phyloP scores from a whole-genome alignment of 2,329 filamentous ascomycete genomes.

The Pyricularia sp. region DNA sequence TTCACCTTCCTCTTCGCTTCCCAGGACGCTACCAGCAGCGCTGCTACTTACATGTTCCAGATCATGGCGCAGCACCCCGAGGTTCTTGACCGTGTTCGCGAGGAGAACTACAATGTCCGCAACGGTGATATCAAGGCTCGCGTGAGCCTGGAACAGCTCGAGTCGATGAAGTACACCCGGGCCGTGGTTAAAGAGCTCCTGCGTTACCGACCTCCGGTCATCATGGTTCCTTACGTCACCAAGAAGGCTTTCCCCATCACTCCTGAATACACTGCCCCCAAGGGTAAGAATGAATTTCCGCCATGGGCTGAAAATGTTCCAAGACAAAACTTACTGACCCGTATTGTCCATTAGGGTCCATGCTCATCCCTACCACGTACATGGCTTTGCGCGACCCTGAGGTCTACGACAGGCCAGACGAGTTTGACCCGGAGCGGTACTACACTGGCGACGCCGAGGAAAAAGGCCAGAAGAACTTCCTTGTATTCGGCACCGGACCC shows the following conservation, averaged over 20 bases:
- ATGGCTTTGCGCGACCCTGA: conserved; percentile 87
- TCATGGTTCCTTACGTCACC: conserved; percentile 91
- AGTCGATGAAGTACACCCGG: conserved; percentile 81
- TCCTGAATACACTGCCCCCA: conserved; percentile 80
- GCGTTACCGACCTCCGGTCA: conserved; percentile 88
- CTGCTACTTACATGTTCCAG: conserved; percentile 92
- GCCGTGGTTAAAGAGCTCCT: conserved; percentile 86
- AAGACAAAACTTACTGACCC: neutral
- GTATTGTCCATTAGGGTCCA: conserved; percentile 48
- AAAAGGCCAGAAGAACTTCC: conserved; percentile 83
- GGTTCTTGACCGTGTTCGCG: conserved; percentile 77
- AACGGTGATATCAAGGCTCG: conserved; percentile 63
- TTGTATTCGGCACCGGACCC: conserved; percentile 91
- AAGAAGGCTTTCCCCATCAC: conserved; percentile 95
- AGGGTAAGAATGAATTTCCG: conserved; percentile 41
- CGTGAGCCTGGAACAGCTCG: conserved; percentile 76
- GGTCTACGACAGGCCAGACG: conserved; percentile 81
- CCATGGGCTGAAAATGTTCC: neutral
- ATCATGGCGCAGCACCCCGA: conserved; percentile 90
- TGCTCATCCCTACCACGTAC: conserved; percentile 90
- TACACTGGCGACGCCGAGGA: conserved; percentile 82
- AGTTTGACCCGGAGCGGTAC: conserved; percentile 86
- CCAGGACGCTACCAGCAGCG: conserved; percentile 92
- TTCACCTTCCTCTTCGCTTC: conserved; percentile 97
- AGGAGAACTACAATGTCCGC: conserved; percentile 75